Base-by-base conservation (phyloP, 108 stramenopile species). In the Conticribra weissflogii region DNA sequence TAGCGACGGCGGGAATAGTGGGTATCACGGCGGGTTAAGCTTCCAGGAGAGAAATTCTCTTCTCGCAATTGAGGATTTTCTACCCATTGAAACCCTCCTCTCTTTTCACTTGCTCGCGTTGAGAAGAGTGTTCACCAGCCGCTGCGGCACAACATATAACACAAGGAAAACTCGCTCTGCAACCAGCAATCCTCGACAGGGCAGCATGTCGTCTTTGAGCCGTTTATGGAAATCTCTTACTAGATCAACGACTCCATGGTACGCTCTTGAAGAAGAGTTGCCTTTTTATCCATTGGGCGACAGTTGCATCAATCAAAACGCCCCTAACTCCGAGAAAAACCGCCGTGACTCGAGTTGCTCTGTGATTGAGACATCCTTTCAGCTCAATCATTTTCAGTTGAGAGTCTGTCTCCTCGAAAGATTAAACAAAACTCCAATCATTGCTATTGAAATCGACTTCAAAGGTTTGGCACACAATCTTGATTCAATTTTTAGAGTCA, bases 51-150 rank as follows among this genome's bases (percentile, higher is more conserved):
- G 86, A 49, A 21, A 63, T 5, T 72, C 66, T 33, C 63, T 93
- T 32, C 53, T 90, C 27, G 61, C 16, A 29, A 59, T 93, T 18
- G 92, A 93, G 63, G 84, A 85, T 73, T 58, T 86, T 18, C 69
- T 93, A 18, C 92, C 92, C 3, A 83, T 93, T 34, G 92, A 93
- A 69, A 79, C 88, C 12, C 62, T 93, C 41, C 33, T 85, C 28
- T 74, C 89, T 18, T 93, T 90, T 63, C 92, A 93, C 71, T 61
- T 93, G n/a, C 44, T 88, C 0, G 89, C 92, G 16, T 76, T 90
- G 41, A 79, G 92, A n/a, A 66, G 59, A 34, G 79, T 81, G 33
- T 71, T 80, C 66, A 54, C 56, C 22, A 27, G 29, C 1, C 64
- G 73, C 8, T 59, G 57, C 31, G 47, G 19, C 36, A 28, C 45